Base-by-base conservation (phyloP, 106 monocot genomes). In the Acorus calamus region DNA sequence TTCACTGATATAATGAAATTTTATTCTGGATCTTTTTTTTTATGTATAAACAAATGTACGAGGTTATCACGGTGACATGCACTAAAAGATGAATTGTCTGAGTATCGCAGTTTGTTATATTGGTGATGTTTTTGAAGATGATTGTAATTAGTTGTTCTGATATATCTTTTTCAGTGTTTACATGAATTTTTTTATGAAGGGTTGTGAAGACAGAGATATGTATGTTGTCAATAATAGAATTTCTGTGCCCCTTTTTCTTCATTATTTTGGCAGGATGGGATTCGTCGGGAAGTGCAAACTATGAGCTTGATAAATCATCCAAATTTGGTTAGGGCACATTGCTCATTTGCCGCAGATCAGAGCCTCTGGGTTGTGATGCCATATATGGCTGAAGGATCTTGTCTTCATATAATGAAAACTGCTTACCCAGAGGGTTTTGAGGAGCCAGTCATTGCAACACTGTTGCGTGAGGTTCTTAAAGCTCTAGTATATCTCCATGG, bases 291-390 rank as follows among this genome's bases (percentile, higher is more conserved):
- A 81, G 89, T 94, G 48, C 83, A 89, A 66, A 94, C 86, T 54
- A 94, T 94, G 94, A 84, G 45, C 57, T 67, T 89, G 64, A 86
- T 80, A 69, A 65, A 86, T 76, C 94, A 94, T 71, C 86, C 94
- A 70, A 94, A 94, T 74, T 52, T 94, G 60, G 77, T 89, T 8
- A 79, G 78, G 63, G 89, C 94, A 44, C 67, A 94, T 75, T 86
- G 94, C 77, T 94, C 94, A 49, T 94, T 94, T 76, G 75, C 86
- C 59, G 68, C 86, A 53, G 89, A 53, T 14, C 79, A 81, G 47
- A 66, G 64, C 62, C 86, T 94, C 14, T 94, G 94, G 94, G 84
- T 94, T 65, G 86, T 94, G 46, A 94, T 94, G 94, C 94, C 94
- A 54, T 94, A 81, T 75, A 86, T 94, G 89, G 79, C 89, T 60